Evolutionary conservation across 1,139 yeast genomes (phyloP), one percentile per base, ranked within the genome.

Genomic region (Pichia sp.): DNA sequence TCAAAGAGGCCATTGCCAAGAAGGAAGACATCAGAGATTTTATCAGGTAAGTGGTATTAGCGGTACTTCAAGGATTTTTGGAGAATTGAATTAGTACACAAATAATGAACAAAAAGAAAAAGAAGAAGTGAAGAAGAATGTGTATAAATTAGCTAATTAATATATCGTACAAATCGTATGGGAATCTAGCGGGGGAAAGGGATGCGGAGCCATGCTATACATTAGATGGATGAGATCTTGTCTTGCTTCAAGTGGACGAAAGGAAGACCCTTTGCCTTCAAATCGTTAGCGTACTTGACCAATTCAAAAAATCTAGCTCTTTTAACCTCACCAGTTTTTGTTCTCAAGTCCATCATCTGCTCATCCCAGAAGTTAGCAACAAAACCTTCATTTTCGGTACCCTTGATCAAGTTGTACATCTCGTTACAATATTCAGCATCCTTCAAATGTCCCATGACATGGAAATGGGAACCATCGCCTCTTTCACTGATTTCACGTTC

Each of bases 381-480:
- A 34, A 56, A 56, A 10, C 60, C 60, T 30, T 50, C 50, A 11
- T 44, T 42, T 37, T 42, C 47, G 2, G 56, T 47, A 26, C 48
- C 51, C 26, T 42, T 42, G 10, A 53, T 45, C 18, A 51, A 34
- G 15, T 47, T 48, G 31, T 43, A 48, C 45, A 53, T 39, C 20
- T 46, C 49, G 29, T 52, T 52, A 45, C 55, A 53, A 33, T 56
- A 58, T n/a, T 48, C 53, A 3, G 50, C 52, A 35, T 58, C 61
- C 15, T 42, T 38, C 13, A 57, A 52, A n/a, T 41, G 36, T 10
- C 44, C 44, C 45, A 58, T 37, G 32, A 49, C 50, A 37, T 58
- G 61, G 45, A 54, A 56, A 8, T 41, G 29, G 12, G 50, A 47
- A 5, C 58, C 58, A 22, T 46, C 41, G 22, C 58, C 60, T 35